phyloP scores from a whole-genome alignment of 1,284 basidiomycete genomes.

The Melampsora larici-populina region DNA sequence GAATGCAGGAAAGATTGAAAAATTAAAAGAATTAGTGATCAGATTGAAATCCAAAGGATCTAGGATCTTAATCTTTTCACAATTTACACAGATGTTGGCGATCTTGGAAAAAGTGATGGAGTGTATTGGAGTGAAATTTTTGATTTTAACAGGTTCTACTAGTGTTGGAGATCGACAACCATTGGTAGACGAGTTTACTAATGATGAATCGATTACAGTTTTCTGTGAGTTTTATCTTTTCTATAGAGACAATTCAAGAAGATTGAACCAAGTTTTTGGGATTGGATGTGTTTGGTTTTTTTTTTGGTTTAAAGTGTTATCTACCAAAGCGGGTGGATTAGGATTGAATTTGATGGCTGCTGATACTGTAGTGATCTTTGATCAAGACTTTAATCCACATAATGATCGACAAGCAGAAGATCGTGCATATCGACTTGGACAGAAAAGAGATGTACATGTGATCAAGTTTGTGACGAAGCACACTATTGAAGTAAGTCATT shows the following conservation, averaged over 20 bases:
- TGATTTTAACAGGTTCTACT: constrained; percentile 89
- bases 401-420: constrained; percentile 93
- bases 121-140: constrained; percentile 70
- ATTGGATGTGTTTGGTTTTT: too few relatives aligned
- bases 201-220: constrained; percentile 81
- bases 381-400: constrained; percentile 83
- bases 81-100: constrained; percentile 93
- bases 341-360: constrained; percentile 61
- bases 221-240: constrained; percentile 58
- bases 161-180: constrained; percentile 89
- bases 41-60: constrained; percentile 60
- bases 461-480: constrained; percentile 88
- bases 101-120: constrained; percentile 84
- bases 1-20: constrained; percentile 82
- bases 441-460: constrained; percentile 80
- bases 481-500: constrained; percentile 70
- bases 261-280: background rate
- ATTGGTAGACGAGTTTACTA: constrained; percentile 94
- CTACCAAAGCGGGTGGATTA: constrained; percentile 80
- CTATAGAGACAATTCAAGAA: background rate
- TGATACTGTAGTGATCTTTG: constrained; percentile 63
- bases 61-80: constrained; percentile 23
- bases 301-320: constrained; percentile 63
- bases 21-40: constrained; percentile 69
- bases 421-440: constrained; percentile 95